Percentiles rank a stretch among this genome's conserved stretches.
Conservation (phyloP, 1,139 yeast species). For the Candida glucosophila region DNA sequence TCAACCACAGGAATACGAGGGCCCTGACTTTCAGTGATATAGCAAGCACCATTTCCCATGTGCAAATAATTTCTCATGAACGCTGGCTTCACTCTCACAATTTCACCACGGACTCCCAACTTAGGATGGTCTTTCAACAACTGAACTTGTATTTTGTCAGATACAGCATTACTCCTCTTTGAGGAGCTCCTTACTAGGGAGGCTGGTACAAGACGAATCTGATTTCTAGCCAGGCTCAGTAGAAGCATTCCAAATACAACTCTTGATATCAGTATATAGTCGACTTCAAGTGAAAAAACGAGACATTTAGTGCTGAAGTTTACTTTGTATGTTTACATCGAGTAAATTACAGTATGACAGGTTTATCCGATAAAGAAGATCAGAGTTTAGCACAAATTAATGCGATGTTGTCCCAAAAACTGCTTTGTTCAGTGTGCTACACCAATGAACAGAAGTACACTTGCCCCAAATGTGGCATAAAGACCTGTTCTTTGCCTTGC, state of each 20-base stretch:
- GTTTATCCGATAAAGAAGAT: not conserved
- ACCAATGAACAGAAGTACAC: constrained; percentile 47
- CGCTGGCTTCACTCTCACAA: constrained; percentile 71
- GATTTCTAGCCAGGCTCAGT: no score
- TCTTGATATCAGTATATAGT: not conserved
- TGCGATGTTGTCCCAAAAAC: constrained; percentile 2
- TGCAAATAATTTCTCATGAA: constrained; percentile 76
- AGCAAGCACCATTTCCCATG: constrained; percentile 63
- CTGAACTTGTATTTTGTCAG: constrained; percentile 58
- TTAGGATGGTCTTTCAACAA: constrained; percentile 56
- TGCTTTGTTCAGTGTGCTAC: constrained; percentile 44
- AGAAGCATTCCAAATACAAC: no score
- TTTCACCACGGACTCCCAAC: constrained; percentile 61
- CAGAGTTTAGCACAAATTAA: constrained; percentile 1
- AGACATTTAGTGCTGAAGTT: not conserved
- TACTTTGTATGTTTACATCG: not conserved
- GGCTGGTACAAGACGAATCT: not conserved
- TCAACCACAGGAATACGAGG: constrained; percentile 59
- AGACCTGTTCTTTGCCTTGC: constrained; percentile 67
- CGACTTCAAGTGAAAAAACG: constrained; percentile 1
- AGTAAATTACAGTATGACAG: constrained; percentile 1
- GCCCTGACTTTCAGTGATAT: constrained; percentile 43
- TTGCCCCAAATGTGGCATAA: constrained; percentile 73
- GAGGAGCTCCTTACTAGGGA: not conserved
- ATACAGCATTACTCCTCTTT: not conserved